Percentiles rank a stretch among this genome's conserved stretches.
Evolutionary conservation across 2,329 filamentous ascomycete species (phyloP).

Genomic region (Neospermospora avenae): DNA sequence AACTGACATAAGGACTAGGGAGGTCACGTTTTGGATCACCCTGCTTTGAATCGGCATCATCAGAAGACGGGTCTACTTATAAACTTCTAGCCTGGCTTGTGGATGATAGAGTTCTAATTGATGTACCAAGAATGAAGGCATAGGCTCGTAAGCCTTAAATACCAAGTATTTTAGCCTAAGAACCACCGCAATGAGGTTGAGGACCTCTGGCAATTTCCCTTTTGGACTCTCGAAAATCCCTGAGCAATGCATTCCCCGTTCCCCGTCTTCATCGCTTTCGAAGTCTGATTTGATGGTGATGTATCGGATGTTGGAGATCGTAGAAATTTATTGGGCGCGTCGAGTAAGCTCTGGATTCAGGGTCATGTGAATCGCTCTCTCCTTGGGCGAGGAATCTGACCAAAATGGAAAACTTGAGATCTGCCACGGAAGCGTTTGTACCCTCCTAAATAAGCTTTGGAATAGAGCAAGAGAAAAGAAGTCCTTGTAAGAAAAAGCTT

Average conservation of each 20-base stretch:
- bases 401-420: background rate
- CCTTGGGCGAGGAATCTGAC: background rate
- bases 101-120: background rate
- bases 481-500: background rate
- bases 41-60: background rate
- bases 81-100: constrained; percentile 1
- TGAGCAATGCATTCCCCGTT: background rate
- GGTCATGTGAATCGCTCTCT: background rate
- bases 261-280: background rate
- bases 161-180: background rate
- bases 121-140: background rate
- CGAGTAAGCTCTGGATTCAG: background rate
- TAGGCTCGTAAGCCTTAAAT: background rate
- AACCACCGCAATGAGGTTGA: background rate
- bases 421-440: background rate
- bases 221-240: background rate
- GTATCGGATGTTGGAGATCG: background rate
- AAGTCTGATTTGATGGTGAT: background rate
- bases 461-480: background rate
- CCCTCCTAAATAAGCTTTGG: background rate
- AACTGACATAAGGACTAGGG: no score
- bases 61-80: background rate
- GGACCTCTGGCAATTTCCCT: background rate
- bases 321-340: background rate
- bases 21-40: background rate